These are phyloP conservation scores for Kondoa subrosea DNA, from an alignment of 768 basidiomycete species.

Conservation along the genomic window DNA sequence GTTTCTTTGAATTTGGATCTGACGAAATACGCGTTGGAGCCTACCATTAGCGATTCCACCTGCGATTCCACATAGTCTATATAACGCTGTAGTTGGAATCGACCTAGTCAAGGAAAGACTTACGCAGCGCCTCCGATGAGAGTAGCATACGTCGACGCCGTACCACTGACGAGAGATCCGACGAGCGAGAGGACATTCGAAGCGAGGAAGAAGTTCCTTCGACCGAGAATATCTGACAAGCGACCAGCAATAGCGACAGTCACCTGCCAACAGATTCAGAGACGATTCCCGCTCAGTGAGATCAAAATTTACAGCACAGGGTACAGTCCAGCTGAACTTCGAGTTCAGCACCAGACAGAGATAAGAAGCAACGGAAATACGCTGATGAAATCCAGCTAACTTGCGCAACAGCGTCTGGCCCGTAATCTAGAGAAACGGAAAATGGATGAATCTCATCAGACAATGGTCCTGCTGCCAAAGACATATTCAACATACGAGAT, in stretches of 20 bases:
- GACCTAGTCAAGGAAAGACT: neutral
- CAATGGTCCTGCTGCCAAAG: neutral
- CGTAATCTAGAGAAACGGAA: no score
- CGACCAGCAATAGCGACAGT: neutral
- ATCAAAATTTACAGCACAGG: neutral
- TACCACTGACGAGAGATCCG: neutral
- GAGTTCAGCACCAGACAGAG: no score
- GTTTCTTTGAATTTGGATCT: no score
- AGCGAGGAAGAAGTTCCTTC: neutral
- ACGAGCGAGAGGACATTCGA: neutral
- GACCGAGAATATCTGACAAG: neutral
- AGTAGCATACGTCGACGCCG: neutral
- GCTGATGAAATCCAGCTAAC: neutral
- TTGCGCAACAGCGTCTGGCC: neutral
- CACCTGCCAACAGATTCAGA: neutral
- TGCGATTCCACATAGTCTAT: neutral
- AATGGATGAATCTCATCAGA: no score
- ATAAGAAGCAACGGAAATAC: no score
- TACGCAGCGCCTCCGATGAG: neutral
- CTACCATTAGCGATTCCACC: neutral
- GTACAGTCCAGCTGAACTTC: neutral
- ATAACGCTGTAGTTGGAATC: neutral
- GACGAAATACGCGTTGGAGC: no score
- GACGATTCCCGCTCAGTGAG: neutral
- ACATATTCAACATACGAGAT: neutral